phyloP scores from a whole-genome alignment of 2,329 filamentous ascomycete species.

The Trichoderma lentiforme region DNA sequence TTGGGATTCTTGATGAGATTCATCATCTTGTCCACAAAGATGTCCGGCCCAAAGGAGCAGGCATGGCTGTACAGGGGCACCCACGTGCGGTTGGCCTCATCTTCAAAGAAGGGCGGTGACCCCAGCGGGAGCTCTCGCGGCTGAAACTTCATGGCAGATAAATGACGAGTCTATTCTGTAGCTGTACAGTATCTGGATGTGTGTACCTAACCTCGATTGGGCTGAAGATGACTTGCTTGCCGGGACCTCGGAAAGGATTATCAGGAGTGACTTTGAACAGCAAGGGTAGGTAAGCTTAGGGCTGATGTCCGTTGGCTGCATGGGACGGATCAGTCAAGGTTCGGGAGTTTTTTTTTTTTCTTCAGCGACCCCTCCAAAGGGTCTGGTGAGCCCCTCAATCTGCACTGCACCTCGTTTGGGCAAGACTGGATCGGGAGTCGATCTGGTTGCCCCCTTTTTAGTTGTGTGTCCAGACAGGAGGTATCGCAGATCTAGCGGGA shows the following conservation, averaged over 20 bases:
- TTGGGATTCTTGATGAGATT: conserved; percentile 79
- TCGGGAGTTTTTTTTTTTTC: not conserved
- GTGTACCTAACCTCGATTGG: not conserved
- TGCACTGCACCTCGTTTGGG: not conserved
- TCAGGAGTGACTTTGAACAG: not conserved
- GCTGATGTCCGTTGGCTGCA: not conserved
- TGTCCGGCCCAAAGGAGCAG: conserved; percentile 60
- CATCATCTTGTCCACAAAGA: conserved; percentile 66
- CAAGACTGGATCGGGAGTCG: not conserved
- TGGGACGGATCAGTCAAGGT: not conserved
- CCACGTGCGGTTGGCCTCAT: conserved; percentile 40
- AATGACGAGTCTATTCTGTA: not conserved
- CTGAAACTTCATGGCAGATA: conserved; percentile 26
- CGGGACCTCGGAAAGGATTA: not conserved
- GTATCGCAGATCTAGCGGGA: not conserved
- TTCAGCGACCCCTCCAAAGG: not conserved
- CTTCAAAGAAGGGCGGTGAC: conserved; percentile 28
- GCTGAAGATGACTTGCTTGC: not conserved
- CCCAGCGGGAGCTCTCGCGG: conserved; percentile 30
- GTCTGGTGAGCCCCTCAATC: not conserved
- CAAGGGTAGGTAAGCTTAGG: not conserved
- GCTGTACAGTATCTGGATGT: not conserved
- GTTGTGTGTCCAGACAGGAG: not conserved
- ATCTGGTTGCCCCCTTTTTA: not conserved
- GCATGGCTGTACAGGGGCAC: conserved; percentile 51